Conservation (phyloP, 495 filamentous ascomycete species). For the Talaromyces adpressus region DNA sequence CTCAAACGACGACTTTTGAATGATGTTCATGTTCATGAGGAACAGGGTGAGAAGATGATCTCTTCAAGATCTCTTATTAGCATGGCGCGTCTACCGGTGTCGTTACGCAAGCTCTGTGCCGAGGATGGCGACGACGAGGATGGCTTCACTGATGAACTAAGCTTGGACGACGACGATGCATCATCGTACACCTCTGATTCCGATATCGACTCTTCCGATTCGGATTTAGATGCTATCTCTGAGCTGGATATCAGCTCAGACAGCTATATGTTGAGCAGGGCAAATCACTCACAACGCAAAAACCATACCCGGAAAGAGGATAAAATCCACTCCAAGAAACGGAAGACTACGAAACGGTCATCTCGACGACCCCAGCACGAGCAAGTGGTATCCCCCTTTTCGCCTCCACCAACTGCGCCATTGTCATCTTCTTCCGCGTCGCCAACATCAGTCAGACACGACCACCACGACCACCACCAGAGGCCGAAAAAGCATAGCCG, state of each 20-base stretch:
- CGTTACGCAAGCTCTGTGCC: not conserved
- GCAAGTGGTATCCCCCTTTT: not conserved
- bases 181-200: not conserved
- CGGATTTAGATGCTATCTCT: not conserved
- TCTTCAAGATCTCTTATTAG: not conserved
- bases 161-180: not conserved
- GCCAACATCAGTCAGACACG: not conserved
- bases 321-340: not conserved
- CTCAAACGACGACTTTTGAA: not conserved
- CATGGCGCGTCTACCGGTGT: not conserved
- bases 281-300: not conserved
- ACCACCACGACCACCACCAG: not conserved
- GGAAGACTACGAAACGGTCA: not conserved
- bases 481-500: not conserved
- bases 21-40: not conserved
- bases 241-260: not conserved
- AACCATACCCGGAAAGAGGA: not conserved
- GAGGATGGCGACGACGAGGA: not conserved
- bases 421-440: not conserved
- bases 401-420: not conserved
- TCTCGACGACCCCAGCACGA: not conserved
- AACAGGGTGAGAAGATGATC: not conserved
- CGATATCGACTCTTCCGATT: not conserved
- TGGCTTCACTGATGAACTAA: not conserved
- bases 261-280: not conserved